These are phyloP conservation scores for Spiromastix sp. DNA, from an alignment of 2,329 filamentous ascomycete genomes.

Conservation along the genomic window DNA sequence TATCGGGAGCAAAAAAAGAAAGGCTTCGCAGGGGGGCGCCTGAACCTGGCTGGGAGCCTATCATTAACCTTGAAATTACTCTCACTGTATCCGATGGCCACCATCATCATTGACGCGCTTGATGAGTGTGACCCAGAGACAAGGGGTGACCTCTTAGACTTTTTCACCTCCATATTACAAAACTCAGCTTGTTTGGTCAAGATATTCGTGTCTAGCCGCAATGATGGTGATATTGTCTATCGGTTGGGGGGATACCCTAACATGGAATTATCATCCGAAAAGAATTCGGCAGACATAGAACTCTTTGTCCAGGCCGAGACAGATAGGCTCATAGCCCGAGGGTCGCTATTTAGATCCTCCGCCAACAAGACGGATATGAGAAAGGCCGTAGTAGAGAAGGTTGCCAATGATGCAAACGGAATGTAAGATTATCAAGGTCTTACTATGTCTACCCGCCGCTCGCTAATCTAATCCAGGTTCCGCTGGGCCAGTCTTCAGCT, in stretches of 20 bases:
- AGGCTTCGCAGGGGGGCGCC: constrained; percentile 8
- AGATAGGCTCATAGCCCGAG: constrained; percentile 9
- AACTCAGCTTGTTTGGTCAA: constrained; percentile 20
- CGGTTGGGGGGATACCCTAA: constrained; percentile 16
- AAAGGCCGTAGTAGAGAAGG: constrained; percentile 12
- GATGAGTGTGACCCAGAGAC: constrained; percentile 22
- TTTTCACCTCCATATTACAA: constrained; percentile 17
- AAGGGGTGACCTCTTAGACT: constrained; percentile 16
- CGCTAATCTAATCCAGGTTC: constrained; percentile 18
- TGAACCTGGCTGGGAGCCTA: constrained; percentile 9
- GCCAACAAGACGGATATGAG: constrained; percentile 11
- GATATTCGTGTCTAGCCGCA: constrained; percentile 26
- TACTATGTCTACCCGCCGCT: not conserved
- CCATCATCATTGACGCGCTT: constrained; percentile 26
- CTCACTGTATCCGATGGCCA: constrained; percentile 13
- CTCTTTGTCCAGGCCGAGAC: constrained; percentile 15
- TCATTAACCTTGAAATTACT: constrained; percentile 16
- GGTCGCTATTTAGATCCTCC: constrained; percentile 10
- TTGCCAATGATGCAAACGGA: constrained; percentile 16
- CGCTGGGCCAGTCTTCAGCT: constrained; percentile 23
- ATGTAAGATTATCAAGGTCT: constrained; percentile 17
- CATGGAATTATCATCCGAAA: constrained; percentile 15
- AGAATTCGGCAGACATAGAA: constrained; percentile 20
- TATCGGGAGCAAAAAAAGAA: constrained; percentile 10
- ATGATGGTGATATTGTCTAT: constrained; percentile 17